These are phyloP conservation scores for Ambrosia hybrid DNA, from an alignment of 140 eudicot genomes.

Conservation along the genomic window DNA sequence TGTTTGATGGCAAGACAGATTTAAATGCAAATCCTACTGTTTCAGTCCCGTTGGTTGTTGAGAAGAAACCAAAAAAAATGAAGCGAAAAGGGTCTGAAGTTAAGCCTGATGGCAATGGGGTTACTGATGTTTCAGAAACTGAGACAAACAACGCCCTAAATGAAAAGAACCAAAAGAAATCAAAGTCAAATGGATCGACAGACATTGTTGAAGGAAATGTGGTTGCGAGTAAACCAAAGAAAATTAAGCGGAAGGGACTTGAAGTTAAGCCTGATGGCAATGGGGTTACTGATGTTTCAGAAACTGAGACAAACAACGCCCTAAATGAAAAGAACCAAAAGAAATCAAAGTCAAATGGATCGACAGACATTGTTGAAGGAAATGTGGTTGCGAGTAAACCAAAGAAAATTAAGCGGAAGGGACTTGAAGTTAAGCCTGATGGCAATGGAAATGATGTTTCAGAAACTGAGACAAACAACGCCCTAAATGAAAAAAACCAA, in stretches of 20 bases:
- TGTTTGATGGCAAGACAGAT: no score
- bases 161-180: slow-evolving; percentile 33
- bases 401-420: slow-evolving; percentile 33
- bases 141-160: background rate
- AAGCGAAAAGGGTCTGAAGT: slow-evolving; percentile 30
- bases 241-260: slow-evolving; percentile 27
- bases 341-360: slow-evolving; percentile 23
- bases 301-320: slow-evolving; percentile 1
- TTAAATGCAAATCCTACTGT: slow-evolving; percentile 12
- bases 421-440: slow-evolving; percentile 8
- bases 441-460: slow-evolving; percentile 7
- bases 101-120: slow-evolving; percentile 11
- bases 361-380: slow-evolving; percentile 21
- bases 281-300: slow-evolving; percentile 10
- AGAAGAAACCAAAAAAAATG: slow-evolving; percentile 33
- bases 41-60: slow-evolving; percentile 18
- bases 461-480: background rate
- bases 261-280: slow-evolving; percentile 17
- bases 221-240: slow-evolving; percentile 20
- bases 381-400: slow-evolving; percentile 10
- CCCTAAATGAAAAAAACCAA: slow-evolving; percentile 14
- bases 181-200: slow-evolving; percentile 19
- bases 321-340: slow-evolving; percentile 23
- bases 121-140: slow-evolving; percentile 8
- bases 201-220: slow-evolving; percentile 17